Evolutionary conservation across 163 green algal species (phyloP).

Genomic region (Smithsoniella earleae): DNA sequence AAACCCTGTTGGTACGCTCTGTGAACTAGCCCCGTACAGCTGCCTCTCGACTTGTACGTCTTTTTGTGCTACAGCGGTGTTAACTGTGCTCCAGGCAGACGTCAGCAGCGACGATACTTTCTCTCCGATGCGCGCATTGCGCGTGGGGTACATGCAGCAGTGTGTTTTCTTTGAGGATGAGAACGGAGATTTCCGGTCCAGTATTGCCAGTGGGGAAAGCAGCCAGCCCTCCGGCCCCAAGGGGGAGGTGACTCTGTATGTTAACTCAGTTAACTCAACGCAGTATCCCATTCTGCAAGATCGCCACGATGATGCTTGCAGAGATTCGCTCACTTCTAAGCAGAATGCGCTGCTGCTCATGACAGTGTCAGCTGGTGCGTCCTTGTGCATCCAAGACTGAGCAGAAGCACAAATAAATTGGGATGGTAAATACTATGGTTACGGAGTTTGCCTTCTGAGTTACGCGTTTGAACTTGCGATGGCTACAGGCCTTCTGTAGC

Average conservation of each 20-base stretch:
- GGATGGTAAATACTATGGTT: too few species aligned
- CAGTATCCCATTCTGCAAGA: background rate
- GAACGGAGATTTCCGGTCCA: background rate
- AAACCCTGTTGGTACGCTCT: too few species aligned
- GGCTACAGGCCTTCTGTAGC: too few species aligned
- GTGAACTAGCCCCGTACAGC: too few species aligned
- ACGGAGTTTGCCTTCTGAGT: too few species aligned
- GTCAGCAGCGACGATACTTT: too few species aligned
- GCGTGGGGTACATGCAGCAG: slow-evolving; percentile 8
- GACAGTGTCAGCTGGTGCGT: background rate
- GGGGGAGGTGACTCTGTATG: background rate
- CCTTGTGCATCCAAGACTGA: too few species aligned
- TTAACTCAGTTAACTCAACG: background rate
- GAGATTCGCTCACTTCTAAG: slow-evolving; percentile 11
- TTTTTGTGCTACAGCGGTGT: too few species aligned
- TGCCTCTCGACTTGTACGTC: too few species aligned
- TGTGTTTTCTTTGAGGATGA: slow-evolving; percentile 22
- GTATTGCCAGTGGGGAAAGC: background rate
- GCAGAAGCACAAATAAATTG: too few species aligned
- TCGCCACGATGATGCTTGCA: background rate
- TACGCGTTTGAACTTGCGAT: too few species aligned
- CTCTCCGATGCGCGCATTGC: background rate
- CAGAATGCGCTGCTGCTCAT: background rate
- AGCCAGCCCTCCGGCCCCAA: background rate
- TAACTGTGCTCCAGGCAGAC: too few species aligned